These are phyloP conservation scores for Trichosporon sp. DNA, from an alignment of 1,284 basidiomycete species.

Conservation along the genomic window DNA sequence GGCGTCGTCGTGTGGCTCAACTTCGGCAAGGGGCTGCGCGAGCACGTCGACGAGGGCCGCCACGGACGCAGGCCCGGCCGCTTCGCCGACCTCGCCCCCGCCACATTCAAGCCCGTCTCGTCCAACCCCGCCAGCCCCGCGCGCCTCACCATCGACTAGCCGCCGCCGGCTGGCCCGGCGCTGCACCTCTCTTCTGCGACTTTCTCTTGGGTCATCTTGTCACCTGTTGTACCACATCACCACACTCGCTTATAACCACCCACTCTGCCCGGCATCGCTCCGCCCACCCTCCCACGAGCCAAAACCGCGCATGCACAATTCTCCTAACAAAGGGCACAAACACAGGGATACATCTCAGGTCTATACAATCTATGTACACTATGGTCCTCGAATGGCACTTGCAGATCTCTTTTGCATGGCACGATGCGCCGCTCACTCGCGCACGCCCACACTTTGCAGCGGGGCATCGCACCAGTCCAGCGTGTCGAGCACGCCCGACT, in stretches of 20 bases:
- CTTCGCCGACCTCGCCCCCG: neutral
- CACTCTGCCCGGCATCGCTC: too few species aligned
- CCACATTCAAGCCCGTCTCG: neutral
- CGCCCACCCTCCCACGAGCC: too few species aligned
- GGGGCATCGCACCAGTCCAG: neutral
- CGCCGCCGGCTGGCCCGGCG: neutral
- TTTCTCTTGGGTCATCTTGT: neutral
- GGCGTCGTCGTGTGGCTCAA: slow-evolving; percentile 56
- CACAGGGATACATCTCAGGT: neutral
- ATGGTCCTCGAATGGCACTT: neutral
- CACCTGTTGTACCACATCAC: neutral
- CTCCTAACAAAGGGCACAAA: neutral
- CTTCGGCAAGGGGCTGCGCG: slow-evolving; percentile 47
- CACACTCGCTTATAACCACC: neutral
- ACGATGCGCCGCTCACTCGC: too few species aligned
- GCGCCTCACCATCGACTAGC: slow-evolving; percentile 9
- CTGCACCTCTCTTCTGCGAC: neutral
- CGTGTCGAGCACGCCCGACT: slow-evolving; percentile 2
- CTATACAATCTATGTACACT: neutral
- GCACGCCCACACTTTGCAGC: too few species aligned
- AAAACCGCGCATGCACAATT: too few species aligned
- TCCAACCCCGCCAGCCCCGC: neutral
- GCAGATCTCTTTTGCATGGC: too few species aligned
- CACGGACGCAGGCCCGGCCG: neutral
- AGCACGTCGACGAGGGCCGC: slow-evolving; percentile 17